Evolutionary conservation across 148 eudicot genomes (phyloP).

Genomic region (Salicornia ramosissima): DNA sequence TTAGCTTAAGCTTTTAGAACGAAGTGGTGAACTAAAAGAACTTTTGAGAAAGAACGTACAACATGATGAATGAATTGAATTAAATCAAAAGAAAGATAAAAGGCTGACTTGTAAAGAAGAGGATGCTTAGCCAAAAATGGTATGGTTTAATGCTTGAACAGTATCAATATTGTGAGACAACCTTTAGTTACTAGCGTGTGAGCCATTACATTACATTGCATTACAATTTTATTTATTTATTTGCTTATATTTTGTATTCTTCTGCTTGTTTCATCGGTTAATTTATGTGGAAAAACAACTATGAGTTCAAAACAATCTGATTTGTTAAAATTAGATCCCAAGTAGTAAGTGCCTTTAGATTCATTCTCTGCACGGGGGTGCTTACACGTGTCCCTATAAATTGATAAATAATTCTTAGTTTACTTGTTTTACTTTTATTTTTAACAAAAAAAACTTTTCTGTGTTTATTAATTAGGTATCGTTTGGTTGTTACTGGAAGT

Average conservation of each 20-base stretch:
- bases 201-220: not conserved
- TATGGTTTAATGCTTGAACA: conserved; percentile 12
- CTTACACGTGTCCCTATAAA: conserved; percentile 24
- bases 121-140: conserved; percentile 17
- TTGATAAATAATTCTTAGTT: not conserved
- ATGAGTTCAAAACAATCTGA: conserved; percentile 11
- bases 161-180: not conserved
- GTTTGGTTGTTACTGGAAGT: no score
- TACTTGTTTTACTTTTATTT: not conserved
- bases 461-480: no score
- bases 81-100: not conserved
- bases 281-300: not conserved
- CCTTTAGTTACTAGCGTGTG: conserved; percentile 6
- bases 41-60: no score
- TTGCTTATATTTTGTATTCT: conserved; percentile 16
- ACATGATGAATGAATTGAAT: no score
- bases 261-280: not conserved
- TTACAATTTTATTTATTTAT: no score
- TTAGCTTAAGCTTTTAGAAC: no score
- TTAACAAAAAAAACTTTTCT: no score
- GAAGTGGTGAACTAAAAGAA: no score
- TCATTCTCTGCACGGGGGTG: conserved; percentile 15
- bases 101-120: conserved; percentile 21
- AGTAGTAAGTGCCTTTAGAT: conserved; percentile 12
- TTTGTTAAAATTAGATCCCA: conserved; percentile 17